Conservation (phyloP, 371 early-diverging fungal genomes). For the Apophysomyces ossiformis region DNA sequence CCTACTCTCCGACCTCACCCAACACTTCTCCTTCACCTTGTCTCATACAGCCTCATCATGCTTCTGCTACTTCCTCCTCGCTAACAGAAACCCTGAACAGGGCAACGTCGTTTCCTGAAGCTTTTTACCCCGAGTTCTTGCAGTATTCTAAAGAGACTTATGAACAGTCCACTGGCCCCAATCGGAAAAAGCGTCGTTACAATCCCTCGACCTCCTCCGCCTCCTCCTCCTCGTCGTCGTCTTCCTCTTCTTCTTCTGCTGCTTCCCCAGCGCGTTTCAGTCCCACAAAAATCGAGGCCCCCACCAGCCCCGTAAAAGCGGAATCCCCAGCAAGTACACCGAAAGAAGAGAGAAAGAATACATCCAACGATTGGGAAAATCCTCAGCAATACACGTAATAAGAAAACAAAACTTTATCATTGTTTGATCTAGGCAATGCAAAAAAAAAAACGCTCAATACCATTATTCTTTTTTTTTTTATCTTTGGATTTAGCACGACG, state of each 20-base stretch:
- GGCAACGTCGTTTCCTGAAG: constrained; percentile 22
- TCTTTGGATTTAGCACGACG: constrained; percentile 8
- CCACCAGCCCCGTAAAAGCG: not conserved
- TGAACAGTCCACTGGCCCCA: constrained; percentile 25
- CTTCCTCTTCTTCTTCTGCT: not conserved
- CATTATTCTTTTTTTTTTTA: not conserved
- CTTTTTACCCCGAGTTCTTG: constrained; percentile 31
- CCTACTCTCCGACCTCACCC: constrained; percentile 24
- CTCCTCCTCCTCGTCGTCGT: not conserved
- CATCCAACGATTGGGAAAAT: not conserved
- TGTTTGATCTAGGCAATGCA: too few species aligned
- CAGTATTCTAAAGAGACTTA: constrained; percentile 38
- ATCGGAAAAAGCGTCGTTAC: constrained; percentile 10
- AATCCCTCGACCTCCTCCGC: not conserved
- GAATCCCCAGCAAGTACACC: not conserved
- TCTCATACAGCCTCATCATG: constrained; percentile 6
- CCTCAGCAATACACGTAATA: constrained; percentile 15
- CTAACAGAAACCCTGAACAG: constrained; percentile 18
- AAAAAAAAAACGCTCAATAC: too few species aligned
- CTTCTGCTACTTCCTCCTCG: constrained; percentile 4
- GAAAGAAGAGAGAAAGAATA: constrained; percentile 1
- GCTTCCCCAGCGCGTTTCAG: not conserved
- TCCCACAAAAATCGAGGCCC: not conserved
- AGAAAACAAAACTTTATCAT: not conserved
- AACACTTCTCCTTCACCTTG: constrained; percentile 35